Evolutionary conservation across 331 rosid species (phyloP).

Genomic region (Spiraea crenata): DNA sequence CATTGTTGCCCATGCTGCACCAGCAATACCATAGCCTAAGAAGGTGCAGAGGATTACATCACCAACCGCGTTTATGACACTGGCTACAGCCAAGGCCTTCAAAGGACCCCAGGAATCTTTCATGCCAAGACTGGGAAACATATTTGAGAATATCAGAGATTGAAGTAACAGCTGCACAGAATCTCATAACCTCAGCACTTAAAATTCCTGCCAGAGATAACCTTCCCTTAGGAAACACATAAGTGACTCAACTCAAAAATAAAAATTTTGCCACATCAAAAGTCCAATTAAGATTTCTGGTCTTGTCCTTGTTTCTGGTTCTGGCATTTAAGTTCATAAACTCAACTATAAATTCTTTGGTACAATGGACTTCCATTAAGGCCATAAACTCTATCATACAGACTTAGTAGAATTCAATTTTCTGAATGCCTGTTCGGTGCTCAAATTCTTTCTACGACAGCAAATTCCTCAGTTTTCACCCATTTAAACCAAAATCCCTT

Average conservation of each 20-base stretch:
- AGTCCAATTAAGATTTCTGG: background rate
- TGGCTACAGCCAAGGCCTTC: slow-evolving; percentile 89
- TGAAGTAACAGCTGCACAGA: slow-evolving; percentile 3
- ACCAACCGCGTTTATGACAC: slow-evolving; percentile 62
- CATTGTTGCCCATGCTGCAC: slow-evolving; percentile 97
- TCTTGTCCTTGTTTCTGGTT: background rate
- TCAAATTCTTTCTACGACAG: background rate
- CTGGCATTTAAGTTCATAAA: background rate
- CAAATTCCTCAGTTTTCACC: background rate
- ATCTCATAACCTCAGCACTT: slow-evolving; percentile 1
- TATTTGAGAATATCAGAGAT: slow-evolving; percentile 6
- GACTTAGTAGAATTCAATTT: background rate
- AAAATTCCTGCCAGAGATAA: background rate
- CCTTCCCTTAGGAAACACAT: background rate
- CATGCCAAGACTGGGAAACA: slow-evolving; percentile 83
- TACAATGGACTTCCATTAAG: background rate
- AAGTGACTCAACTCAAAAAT: background rate
- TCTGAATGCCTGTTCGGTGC: background rate
- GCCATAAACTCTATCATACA: background rate
- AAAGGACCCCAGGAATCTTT: slow-evolving; percentile 99
- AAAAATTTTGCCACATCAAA: background rate
- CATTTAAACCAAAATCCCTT: background rate
- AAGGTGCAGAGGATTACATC: slow-evolving; percentile 61
- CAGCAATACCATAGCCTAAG: slow-evolving; percentile 85
- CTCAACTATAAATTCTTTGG: no score